phyloP scores from a whole-genome alignment of 106 monocot species.

The Vanilla planifolia region DNA sequence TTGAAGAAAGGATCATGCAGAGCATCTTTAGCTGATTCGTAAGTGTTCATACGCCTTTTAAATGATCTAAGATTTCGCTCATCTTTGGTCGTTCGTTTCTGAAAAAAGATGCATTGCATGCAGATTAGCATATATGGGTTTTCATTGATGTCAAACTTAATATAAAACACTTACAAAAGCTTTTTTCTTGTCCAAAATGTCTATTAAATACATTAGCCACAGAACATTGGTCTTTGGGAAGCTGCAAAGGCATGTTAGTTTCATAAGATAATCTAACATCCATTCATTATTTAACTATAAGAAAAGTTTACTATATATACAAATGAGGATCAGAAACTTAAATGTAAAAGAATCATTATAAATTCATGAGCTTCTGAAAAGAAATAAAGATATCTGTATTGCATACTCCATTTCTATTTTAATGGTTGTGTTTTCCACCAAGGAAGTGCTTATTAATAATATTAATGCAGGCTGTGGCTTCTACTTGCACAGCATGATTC shows the following conservation, averaged over 20 bases:
- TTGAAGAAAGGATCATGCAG: conserved; percentile 65
- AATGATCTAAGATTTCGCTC: conserved; percentile 78
- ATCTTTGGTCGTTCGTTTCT: conserved; percentile 61
- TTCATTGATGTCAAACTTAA: background rate
- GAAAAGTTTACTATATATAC: too few species aligned
- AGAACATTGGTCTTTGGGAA: conserved; percentile 92
- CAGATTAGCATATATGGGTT: background rate
- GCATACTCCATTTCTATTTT: too few species aligned
- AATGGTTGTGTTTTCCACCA: too few species aligned
- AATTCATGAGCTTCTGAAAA: too few species aligned
- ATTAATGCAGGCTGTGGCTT: too few species aligned
- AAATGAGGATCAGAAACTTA: too few species aligned
- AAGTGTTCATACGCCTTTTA: conserved; percentile 64
- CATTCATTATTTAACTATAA: too few species aligned
- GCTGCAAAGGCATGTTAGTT: conserved; percentile 30
- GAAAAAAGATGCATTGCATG: conserved; percentile 1
- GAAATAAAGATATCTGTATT: too few species aligned
- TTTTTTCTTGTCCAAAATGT: conserved; percentile 80
- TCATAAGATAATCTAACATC: background rate
- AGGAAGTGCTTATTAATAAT: too few species aligned
- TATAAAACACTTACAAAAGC: conserved; percentile 52
- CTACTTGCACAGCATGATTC: too few species aligned
- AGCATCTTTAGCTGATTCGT: conserved; percentile 57
- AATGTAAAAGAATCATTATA: too few species aligned
- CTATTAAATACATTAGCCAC: conserved; percentile 82